Base-by-base conservation (phyloP, 2,329 filamentous ascomycete genomes). In the Sclerotinia spermophila region DNA sequence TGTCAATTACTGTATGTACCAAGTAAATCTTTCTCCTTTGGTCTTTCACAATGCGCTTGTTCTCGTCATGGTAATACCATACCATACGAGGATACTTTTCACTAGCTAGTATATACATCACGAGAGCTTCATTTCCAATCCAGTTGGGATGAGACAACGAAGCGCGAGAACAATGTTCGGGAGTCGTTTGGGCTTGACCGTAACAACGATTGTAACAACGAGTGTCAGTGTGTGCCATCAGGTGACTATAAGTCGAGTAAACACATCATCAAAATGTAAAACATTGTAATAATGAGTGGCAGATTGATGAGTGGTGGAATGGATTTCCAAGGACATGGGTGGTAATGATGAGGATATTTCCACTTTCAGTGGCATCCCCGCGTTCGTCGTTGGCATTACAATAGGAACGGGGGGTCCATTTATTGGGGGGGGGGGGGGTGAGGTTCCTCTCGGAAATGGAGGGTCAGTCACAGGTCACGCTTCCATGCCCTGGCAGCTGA, bases 211-310 rank as follows among this genome's bases (percentile, higher is more conserved):
- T 4, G 30, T 17, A 59, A 59, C 56, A 59, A 38, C 33, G 35
- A 59, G n/a, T 35, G 1, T 35, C 30, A 56, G 19, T 21, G 15
- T 5, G 19, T 13, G 19, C n/a, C 60, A 62, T 62, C 60, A 62
- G 60, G 60, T 62, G 60, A 51, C 38, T 3, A 17, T 6, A 13
- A 17, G 10, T 15, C 24, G 1, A 51, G 51, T n/a, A 55, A 55
- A 51, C 64, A 67, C 64, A 55, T 67, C 64, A 67, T 67, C 64
- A 67, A 64, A 53, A 55, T 67, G 64, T 55, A 67, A 67, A 67
- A 67, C 64, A 67, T n/a, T 13, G 42, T 8, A 33, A 7, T 35
- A 33, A n/a, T 27, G 60, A 19, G 27, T 48, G 60, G 42, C 15
- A 45, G 59, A 44, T 44, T 21, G 58, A 13, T 19, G 42, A 27